These are phyloP conservation scores for Phytophthora hibernalis DNA, from an alignment of 352 stramenopile species.

Conservation along the genomic window DNA sequence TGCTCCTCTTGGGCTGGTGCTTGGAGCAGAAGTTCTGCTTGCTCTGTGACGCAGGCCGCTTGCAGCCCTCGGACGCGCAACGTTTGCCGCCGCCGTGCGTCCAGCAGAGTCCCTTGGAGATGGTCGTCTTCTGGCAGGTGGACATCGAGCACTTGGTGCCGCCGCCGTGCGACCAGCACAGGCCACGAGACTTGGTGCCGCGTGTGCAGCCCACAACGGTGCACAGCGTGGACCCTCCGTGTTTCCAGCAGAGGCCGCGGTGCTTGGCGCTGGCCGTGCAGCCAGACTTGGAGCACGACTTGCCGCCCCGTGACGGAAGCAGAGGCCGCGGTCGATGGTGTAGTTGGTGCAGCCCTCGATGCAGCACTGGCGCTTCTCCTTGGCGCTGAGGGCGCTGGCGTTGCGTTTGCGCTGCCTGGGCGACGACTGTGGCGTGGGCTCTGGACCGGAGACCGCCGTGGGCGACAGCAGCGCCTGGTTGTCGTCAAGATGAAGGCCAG, in stretches of 20 bases:
- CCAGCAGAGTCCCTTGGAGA: slow-evolving; percentile 41
- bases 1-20: slow-evolving; percentile 22
- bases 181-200: slow-evolving; percentile 73
- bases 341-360: slow-evolving; percentile 57
- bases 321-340: slow-evolving; percentile 59
- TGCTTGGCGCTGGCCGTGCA: slow-evolving; percentile 62
- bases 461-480: slow-evolving; percentile 13
- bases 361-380: slow-evolving; percentile 47
- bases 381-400: slow-evolving; percentile 14
- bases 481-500: slow-evolving; percentile 41
- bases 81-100: slow-evolving; percentile 54
- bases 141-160: slow-evolving; percentile 41
- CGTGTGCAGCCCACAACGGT: slow-evolving; percentile 3
- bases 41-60: slow-evolving; percentile 56
- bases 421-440: slow-evolving; percentile 3
- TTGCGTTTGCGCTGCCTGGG: slow-evolving; percentile 17
- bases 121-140: slow-evolving; percentile 12
- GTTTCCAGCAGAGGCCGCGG: slow-evolving; percentile 47
- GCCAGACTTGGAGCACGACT: slow-evolving; percentile 50
- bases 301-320: slow-evolving; percentile 53
- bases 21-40: slow-evolving; percentile 35
- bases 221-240: slow-evolving; percentile 38
- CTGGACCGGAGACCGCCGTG: neutral
- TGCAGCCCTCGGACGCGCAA: slow-evolving; percentile 38
- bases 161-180: slow-evolving; percentile 82